phyloP scores from a whole-genome alignment of 163 green algal species.

The Scenedesmus sp. region DNA sequence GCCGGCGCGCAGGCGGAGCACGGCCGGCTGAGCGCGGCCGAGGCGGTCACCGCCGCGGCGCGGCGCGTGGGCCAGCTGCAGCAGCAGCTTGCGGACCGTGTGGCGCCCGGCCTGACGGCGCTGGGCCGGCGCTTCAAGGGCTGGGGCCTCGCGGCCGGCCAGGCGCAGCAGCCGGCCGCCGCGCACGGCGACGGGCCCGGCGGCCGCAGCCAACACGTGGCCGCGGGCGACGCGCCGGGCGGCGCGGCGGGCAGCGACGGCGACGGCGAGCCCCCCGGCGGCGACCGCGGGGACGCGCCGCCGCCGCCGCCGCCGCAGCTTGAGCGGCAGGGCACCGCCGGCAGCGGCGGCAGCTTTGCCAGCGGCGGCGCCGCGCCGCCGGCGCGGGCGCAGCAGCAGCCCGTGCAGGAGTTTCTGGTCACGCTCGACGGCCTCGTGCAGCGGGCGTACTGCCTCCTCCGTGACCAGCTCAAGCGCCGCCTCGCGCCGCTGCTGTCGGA shows the following conservation, averaged over 20 bases:
- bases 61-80: constrained; percentile 5
- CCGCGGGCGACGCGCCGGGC: too few species aligned
- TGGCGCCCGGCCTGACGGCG: constrained; percentile 1
- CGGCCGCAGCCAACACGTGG: too few species aligned
- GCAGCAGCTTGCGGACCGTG: constrained; percentile 18
- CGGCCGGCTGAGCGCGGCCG: neutral
- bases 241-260: too few species aligned
- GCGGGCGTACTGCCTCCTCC: neutral
- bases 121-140: neutral
- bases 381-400: neutral
- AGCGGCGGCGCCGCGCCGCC: neutral
- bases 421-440: constrained; percentile 11
- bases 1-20: constrained; percentile 21
- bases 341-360: neutral
- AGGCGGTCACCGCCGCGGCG: neutral
- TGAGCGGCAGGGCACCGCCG: neutral
- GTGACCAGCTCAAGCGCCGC: constrained; percentile 39
- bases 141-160: too few species aligned
- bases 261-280: too few species aligned
- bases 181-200: too few species aligned
- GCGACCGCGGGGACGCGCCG: too few species aligned
- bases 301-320: constrained; percentile 4
- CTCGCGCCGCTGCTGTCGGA: constrained; percentile 34
- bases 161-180: too few species aligned
- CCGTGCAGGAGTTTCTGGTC: constrained; percentile 19